phyloP scores from a whole-genome alignment of 371 early-diverging fungal species.

The Mortierella polycephala region DNA sequence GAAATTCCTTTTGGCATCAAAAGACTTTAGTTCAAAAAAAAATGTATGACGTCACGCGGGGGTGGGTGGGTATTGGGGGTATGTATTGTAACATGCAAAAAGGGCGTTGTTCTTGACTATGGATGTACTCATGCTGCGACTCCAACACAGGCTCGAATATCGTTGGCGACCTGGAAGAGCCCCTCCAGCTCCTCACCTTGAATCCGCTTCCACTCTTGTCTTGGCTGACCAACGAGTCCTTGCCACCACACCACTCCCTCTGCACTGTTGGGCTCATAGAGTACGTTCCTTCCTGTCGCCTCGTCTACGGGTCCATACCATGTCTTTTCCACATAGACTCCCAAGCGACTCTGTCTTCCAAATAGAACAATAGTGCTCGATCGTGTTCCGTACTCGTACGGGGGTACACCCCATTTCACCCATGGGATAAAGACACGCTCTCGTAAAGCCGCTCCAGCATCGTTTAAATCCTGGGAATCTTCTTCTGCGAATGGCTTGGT shows the following conservation, averaged over 20 bases:
- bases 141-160: neutral
- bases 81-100: no score
- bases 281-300: slow-evolving; percentile 6
- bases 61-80: no score
- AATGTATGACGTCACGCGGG: no score
- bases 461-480: neutral
- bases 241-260: slow-evolving; percentile 53
- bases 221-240: slow-evolving; percentile 34
- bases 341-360: slow-evolving; percentile 55
- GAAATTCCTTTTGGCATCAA: neutral
- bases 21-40: no score
- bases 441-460: slow-evolving; percentile 5
- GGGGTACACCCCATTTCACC: neutral
- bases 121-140: neutral
- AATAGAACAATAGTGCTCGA: slow-evolving; percentile 65
- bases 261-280: slow-evolving; percentile 15
- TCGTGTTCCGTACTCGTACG: slow-evolving; percentile 54
- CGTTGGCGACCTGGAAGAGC: slow-evolving; percentile 18
- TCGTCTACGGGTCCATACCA: slow-evolving; percentile 36
- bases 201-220: slow-evolving; percentile 21
- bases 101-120: no score
- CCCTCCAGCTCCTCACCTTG: slow-evolving; percentile 31
- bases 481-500: slow-evolving; percentile 23
- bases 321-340: slow-evolving; percentile 37
- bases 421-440: slow-evolving; percentile 47